phyloP scores from a whole-genome alignment of 179 eudicot species.

The Silene coronaria region DNA sequence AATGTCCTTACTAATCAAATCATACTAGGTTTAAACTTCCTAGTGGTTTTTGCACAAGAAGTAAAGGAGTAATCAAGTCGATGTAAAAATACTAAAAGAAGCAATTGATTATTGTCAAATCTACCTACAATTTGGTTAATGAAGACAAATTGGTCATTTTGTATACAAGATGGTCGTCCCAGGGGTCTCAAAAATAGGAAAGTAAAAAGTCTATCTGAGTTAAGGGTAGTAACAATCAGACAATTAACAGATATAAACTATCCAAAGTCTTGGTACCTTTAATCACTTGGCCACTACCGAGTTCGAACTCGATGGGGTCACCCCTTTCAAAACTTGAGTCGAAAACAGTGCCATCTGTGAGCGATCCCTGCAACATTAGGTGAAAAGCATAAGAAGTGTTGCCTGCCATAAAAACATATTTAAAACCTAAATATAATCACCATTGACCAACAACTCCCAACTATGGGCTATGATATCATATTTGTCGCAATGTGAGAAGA shows the following conservation, averaged over 20 bases:
- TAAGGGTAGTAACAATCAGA: not conserved
- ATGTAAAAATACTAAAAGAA: too few relatives aligned
- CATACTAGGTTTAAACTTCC: not conserved
- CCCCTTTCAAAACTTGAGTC: slow-evolving; percentile 96
- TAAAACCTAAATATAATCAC: not conserved
- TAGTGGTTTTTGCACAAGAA: not conserved
- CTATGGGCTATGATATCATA: too few relatives aligned
- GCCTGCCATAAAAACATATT: not conserved
- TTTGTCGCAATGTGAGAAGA: too few relatives aligned
- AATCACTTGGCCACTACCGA: slow-evolving; percentile 92
- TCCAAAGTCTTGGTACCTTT: slow-evolving; percentile 43
- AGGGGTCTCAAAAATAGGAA: too few relatives aligned
- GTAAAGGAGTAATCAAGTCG: not conserved
- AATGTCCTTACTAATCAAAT: not conserved
- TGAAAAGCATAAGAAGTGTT: not conserved
- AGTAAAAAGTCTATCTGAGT: too few relatives aligned
- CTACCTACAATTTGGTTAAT: too few relatives aligned
- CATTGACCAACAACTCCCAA: not conserved
- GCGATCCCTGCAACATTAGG: slow-evolving; percentile 49
- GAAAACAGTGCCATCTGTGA: slow-evolving; percentile 92
- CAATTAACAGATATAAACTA: not conserved
- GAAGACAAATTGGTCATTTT: too few relatives aligned
- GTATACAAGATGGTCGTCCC: too few relatives aligned
- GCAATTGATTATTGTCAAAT: too few relatives aligned
- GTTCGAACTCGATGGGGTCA: slow-evolving; percentile 88